Evolutionary conservation across 371 early-diverging fungal genomes (phyloP), one percentile per base, ranked within the genome.

Genomic region (Apophysomyces ossiformis): DNA sequence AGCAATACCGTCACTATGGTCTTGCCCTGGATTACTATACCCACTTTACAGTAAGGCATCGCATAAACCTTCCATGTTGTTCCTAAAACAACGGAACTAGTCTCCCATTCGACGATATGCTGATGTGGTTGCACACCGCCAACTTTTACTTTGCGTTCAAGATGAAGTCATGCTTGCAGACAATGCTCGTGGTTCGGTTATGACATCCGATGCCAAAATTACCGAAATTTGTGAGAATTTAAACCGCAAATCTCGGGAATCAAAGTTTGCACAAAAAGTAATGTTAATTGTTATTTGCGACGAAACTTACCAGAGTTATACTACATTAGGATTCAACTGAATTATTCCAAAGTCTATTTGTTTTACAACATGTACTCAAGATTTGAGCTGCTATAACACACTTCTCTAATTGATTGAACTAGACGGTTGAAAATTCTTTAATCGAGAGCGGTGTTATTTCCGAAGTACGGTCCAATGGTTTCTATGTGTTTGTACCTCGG

Each of bases 61-160:
- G 2, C 32, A 3, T 26, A 26, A 26, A 26, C 32, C 2, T 26
- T 26, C 32, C 3, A 26, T 26, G 2, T 1, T 26, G 32, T 26
- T 26, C 3, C 2, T 26, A 26, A 35, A 38, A 12, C 26, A 16
- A 38, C 37, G 16, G 15, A 46, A 50, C 3, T 64, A 88, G 73
- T 98, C 99, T 1, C 99, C 99, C 6, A 99, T 99, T 69, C 92
- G 99, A 66, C 86, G 99, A 67, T 99, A 99, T 80, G 96, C 99
- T 46, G 99, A 99, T 84, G 72, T 99, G 37, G 76, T 99, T 18
- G 99, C 99, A 1, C 99, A 99, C 69, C 86, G 99, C 26, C 91
- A 90, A 67, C 65, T 95, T 7, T 63, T 88, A 35, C 77, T 77
- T 13, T 84, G 87, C 35, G 67, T 91, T 0, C 58, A 59, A 11